Evolutionary conservation across 768 basidiomycete species (phyloP).

Genomic region (Lenzites betulinus): DNA sequence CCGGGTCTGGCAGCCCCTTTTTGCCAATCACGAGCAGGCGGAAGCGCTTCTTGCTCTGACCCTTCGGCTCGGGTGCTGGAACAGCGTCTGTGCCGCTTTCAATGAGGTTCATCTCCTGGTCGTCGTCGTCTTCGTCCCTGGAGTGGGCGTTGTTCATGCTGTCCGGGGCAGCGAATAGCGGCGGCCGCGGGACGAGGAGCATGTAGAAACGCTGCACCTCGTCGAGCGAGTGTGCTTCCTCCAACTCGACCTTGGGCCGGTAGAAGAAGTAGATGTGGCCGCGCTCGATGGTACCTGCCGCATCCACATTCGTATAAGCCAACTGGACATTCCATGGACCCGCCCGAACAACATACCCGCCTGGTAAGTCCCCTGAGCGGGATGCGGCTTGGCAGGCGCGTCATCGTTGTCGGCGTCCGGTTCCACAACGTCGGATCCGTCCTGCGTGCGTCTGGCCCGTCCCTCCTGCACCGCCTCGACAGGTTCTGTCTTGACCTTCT

Average conservation of each 20-base stretch:
- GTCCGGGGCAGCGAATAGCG: conserved; percentile 37
- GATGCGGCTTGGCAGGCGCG: conserved; percentile 16
- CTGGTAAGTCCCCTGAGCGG: conserved; percentile 24
- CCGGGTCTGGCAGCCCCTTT: conserved; percentile 57
- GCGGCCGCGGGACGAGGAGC: conserved; percentile 57
- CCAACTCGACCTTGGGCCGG: conserved; percentile 54
- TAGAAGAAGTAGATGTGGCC: conserved; percentile 70
- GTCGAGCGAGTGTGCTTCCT: conserved; percentile 55
- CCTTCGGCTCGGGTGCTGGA: conserved; percentile 40
- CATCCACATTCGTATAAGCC: not conserved
- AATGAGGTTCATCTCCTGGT: conserved; percentile 46
- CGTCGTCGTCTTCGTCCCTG: conserved; percentile 28
- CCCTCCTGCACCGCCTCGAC: conserved; percentile 3
- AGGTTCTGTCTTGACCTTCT: conserved; percentile 29
- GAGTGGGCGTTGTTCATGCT: conserved; percentile 5
- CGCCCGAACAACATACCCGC: conserved; percentile 13
- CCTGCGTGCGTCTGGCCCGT: not conserved
- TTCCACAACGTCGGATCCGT: not conserved
- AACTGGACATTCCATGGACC: too few species aligned
- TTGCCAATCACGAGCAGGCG: conserved; percentile 57
- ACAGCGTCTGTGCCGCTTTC: conserved; percentile 50
- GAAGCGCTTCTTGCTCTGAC: conserved; percentile 45
- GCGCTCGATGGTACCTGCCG: conserved; percentile 53
- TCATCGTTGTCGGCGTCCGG: conserved; percentile 7
- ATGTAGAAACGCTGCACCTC: conserved; percentile 62